Evolutionary conservation across 768 basidiomycete species (phyloP), one percentile per base, ranked within the genome.

Genomic region (Russula emetica): DNA sequence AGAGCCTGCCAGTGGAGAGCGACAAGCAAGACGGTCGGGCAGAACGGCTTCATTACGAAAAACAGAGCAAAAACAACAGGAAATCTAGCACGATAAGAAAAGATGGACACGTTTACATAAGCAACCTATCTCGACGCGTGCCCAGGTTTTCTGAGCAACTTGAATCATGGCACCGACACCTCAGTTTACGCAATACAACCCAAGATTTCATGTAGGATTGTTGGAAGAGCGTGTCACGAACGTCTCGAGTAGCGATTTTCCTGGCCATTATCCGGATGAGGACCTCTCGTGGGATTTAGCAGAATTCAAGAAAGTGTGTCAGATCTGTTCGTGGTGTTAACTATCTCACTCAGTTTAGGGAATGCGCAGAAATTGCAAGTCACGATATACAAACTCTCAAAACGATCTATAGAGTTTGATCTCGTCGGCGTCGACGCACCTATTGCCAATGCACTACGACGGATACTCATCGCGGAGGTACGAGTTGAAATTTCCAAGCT

Each of bases 391-490:
- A 82, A 90, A 49, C 77, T 95, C 40, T 96, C 94, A 0, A 82
- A 88, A 49, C 82, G 87, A 18, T 87, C 89, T 2, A 84, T 97
- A 66, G 95, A 98, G 69, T 96, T 99, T 74, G 97, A 99, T 76
- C 79, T 98, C 51, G 83, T 98, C 61, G 95, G 96, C 6, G 89
- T 98, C 32, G 96, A 99, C 73, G 92, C 97, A 0, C 91, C 93
- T 18, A 90, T 99, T 63, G 94, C 97, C 34, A 98, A 99, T 74
- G 94, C 96, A 0, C 84, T 96, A 67, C 82, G 97, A 30, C 81
- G 97, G 61, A 93, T 97, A 60, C 80, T 98, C 72, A 90, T 98
- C 53, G 90, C 96, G 11, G 97, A 99, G 82, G 95, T 94, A 60
- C 3, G 62, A 58, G 83, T 38, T 24, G 9, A 4, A 20, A 32